A percentile compares a stretch with the other conserved stretches of the same genome.
These are phyloP conservation scores for Parathielavia hyrcaniae DNA, from an alignment of 495 filamentous ascomycete species.

Conservation along the genomic window DNA sequence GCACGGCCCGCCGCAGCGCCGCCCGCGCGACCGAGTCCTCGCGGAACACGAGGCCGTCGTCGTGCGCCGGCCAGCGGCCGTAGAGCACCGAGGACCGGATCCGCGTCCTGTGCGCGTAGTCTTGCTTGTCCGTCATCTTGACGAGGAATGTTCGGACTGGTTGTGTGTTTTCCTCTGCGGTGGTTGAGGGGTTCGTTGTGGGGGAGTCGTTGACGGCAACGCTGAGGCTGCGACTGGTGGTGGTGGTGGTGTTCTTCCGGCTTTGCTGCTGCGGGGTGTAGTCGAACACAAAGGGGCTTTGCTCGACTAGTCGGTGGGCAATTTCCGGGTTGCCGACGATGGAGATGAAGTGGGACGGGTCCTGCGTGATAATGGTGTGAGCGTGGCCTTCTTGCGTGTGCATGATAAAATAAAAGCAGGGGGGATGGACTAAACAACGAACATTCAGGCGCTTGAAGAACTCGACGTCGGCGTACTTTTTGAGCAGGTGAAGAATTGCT, in stretches of 20 bases:
- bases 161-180: too few relatives aligned
- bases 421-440: conserved; percentile 16
- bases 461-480: conserved; percentile 69
- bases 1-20: conserved; percentile 33
- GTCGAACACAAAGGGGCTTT: conserved; percentile 29
- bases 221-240: conserved; percentile 5
- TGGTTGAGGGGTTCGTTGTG: too few relatives aligned
- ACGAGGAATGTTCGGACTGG: conserved; percentile 30
- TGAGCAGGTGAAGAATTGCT: conserved; percentile 61
- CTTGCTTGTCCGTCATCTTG: conserved; percentile 31
- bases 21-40: conserved; percentile 28
- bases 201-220: too few relatives aligned
- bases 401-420: neutral
- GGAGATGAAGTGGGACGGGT: conserved; percentile 39
- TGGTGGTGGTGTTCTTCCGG: neutral
- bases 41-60: conserved; percentile 5
- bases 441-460: conserved; percentile 70
- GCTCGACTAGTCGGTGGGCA: conserved; percentile 23
- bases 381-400: neutral
- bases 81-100: conserved; percentile 37
- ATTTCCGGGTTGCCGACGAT: conserved; percentile 27
- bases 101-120: conserved; percentile 32
- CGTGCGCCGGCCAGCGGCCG: conserved; percentile 36
- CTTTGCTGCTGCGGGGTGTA: conserved; percentile 2
- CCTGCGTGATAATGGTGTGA: conserved; percentile 10